These are phyloP conservation scores for Entomortierella parvispora DNA, from an alignment of 192 early-diverging fungal genomes.

Conservation along the genomic window DNA sequence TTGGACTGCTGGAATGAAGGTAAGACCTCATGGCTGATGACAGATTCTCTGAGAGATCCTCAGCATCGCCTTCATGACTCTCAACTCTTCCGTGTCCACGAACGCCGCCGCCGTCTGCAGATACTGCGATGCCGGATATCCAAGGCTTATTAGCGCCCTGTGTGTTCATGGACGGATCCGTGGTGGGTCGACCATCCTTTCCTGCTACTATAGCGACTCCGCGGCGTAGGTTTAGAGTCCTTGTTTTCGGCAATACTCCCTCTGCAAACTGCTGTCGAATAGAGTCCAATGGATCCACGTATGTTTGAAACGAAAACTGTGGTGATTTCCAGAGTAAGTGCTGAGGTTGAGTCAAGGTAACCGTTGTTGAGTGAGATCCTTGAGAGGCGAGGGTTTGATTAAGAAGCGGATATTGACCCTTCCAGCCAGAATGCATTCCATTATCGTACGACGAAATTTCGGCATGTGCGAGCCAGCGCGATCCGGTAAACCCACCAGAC, in stretches of 20 bases:
- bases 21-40: conserved; percentile 30
- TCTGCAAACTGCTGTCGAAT: conserved; percentile 39
- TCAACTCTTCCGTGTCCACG: conserved; percentile 28
- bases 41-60: conserved; percentile 36
- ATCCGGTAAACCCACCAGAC: conserved; percentile 6
- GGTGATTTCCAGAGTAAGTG: conserved; percentile 58
- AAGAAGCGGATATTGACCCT: conserved; percentile 48
- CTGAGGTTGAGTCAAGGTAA: conserved; percentile 49
- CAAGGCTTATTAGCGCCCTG: conserved; percentile 38
- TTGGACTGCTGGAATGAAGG: conserved; percentile 31
- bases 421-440: conserved; percentile 50
- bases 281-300: conserved; percentile 33
- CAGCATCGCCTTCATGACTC: conserved; percentile 41
- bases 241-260: conserved; percentile 52
- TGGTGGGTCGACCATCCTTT: conserved; percentile 33
- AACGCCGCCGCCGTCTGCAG: conserved; percentile 17
- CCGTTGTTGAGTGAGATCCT: conserved; percentile 19
- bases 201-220: conserved; percentile 57
- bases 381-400: conserved; percentile 42
- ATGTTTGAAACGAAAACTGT: conserved; percentile 64
- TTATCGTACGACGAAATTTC: conserved; percentile 64
- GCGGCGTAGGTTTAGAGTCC: conserved; percentile 55
- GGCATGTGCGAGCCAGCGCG: conserved; percentile 58
- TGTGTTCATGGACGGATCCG: conserved; percentile 11
- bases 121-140: conserved; percentile 26